Evolutionary conservation across 2,329 filamentous ascomycete genomes (phyloP).

Genomic region (Coccinonectria pachysandricola): DNA sequence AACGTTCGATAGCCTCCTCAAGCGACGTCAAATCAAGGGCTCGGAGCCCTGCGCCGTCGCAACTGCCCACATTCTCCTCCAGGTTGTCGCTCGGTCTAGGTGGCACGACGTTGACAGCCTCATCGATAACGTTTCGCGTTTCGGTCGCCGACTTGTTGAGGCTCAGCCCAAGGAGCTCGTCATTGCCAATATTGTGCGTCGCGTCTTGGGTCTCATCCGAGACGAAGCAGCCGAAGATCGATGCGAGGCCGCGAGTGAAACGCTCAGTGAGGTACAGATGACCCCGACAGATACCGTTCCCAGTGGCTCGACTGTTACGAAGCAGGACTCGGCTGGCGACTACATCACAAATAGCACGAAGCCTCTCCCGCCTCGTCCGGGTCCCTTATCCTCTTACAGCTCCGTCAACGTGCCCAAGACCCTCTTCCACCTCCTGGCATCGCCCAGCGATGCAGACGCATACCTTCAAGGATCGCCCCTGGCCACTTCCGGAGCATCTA

Average conservation of each 20-base stretch:
- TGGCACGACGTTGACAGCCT: slow-evolving; percentile 70
- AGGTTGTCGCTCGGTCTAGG: slow-evolving; percentile 73
- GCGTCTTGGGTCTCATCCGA: slow-evolving; percentile 81
- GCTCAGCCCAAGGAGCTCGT: slow-evolving; percentile 86
- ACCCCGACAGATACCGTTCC: slow-evolving; percentile 31
- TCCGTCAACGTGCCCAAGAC: slow-evolving; percentile 61
- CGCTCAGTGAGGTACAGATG: slow-evolving; percentile 36
- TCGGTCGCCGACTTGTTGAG: slow-evolving; percentile 66
- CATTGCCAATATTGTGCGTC: slow-evolving; percentile 86
- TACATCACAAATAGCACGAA: slow-evolving; percentile 18
- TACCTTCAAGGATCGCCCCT: slow-evolving; percentile 34
- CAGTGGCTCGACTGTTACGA: slow-evolving; percentile 22
- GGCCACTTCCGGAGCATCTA: slow-evolving; percentile 38
- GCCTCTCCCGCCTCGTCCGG: slow-evolving; percentile 40
- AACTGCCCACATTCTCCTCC: slow-evolving; percentile 78
- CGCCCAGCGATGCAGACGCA: slow-evolving; percentile 33
- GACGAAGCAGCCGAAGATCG: slow-evolving; percentile 80
- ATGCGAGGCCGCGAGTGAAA: slow-evolving; percentile 53
- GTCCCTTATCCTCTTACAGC: slow-evolving; percentile 50
- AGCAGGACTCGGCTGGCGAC: slow-evolving; percentile 24
- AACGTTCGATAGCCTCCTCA: slow-evolving; percentile 56
- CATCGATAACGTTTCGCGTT: slow-evolving; percentile 66
- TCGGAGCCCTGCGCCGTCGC: slow-evolving; percentile 84
- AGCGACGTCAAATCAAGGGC: slow-evolving; percentile 79
- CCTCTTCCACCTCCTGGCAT: slow-evolving; percentile 74